Conservation (phyloP, 169 alveolate genomes). For the Eimeria acervulina region DNA sequence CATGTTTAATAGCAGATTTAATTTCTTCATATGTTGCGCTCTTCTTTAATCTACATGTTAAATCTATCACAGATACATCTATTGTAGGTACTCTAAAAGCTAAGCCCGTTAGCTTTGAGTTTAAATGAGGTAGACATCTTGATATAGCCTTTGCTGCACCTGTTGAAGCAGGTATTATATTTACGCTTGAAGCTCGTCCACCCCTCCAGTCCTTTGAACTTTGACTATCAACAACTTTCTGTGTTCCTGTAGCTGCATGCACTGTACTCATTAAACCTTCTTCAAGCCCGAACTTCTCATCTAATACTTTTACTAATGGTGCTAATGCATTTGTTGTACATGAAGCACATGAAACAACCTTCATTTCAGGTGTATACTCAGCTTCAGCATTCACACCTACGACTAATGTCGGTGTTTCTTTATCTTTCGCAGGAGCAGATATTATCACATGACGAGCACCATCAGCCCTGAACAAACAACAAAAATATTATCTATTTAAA, state of each 20-base stretch:
- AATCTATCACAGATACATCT: constrained; percentile 99
- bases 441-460: constrained; percentile 98
- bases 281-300: constrained; percentile 98
- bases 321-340: constrained; percentile 99
- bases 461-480: constrained; percentile 85
- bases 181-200: constrained; percentile 98
- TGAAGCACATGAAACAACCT: constrained; percentile 98
- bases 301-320: constrained; percentile 98
- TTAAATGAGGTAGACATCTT: constrained; percentile 97
- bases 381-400: constrained; percentile 97
- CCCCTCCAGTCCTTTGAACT: constrained; percentile 99
- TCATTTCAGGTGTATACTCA: constrained; percentile 93
- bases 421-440: constrained; percentile 99
- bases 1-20: constrained; percentile 95
- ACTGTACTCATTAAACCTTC: constrained; percentile 99
- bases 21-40: constrained; percentile 96
- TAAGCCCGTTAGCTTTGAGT: constrained; percentile 99
- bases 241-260: constrained; percentile 99
- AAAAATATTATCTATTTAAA: constrained; percentile 87
- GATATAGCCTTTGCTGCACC: constrained; percentile 99
- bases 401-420: constrained; percentile 97
- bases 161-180: constrained; percentile 99
- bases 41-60: constrained; percentile 97
- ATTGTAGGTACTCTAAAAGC: constrained; percentile 99
- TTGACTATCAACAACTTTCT: constrained; percentile 96